Percentiles rank a stretch among this genome's conserved stretches.
These are phyloP conservation scores for Metarhizium sp. DNA, from an alignment of 2,329 filamentous ascomycete species.

Conservation along the genomic window DNA sequence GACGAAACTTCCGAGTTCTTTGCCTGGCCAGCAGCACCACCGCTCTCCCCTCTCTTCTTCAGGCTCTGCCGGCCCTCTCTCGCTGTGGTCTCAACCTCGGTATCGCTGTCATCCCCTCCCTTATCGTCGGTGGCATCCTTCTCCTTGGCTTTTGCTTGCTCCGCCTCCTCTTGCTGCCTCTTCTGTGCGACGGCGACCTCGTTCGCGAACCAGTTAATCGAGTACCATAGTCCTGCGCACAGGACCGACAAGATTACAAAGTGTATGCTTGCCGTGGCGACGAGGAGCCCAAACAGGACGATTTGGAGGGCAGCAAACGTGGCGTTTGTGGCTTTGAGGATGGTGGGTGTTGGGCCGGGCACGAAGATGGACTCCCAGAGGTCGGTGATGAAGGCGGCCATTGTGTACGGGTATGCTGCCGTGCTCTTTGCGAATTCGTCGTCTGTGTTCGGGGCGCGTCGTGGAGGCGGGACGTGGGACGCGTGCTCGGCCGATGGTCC, in stretches of 20 bases:
- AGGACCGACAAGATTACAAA: slow-evolving; percentile 75
- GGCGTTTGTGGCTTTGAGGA: slow-evolving; percentile 82
- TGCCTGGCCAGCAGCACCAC: slow-evolving; percentile 13
- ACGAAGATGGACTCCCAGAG: slow-evolving; percentile 93
- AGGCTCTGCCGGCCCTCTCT: slow-evolving; percentile 20
- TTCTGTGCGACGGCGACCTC: slow-evolving; percentile 42
- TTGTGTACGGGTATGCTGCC: slow-evolving; percentile 18
- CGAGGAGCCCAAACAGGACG: slow-evolving; percentile 64
- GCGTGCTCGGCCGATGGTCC: no score
- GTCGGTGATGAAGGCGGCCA: slow-evolving; percentile 58
- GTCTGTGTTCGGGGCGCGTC: not conserved
- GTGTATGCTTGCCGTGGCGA: slow-evolving; percentile 80
- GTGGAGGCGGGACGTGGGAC: not conserved
- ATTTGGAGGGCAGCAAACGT: slow-evolving; percentile 80
- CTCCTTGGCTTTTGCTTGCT: slow-evolving; percentile 24
- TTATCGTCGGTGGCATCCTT: slow-evolving; percentile 14
- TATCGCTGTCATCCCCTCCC: slow-evolving; percentile 27
- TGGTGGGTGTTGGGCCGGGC: slow-evolving; percentile 77
- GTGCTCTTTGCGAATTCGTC: not conserved
- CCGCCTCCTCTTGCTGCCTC: slow-evolving; percentile 30
- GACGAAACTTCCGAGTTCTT: slow-evolving; percentile 17
- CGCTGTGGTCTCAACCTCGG: slow-evolving; percentile 32
- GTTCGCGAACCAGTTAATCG: slow-evolving; percentile 92
- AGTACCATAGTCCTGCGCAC: slow-evolving; percentile 77
- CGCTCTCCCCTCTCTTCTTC: slow-evolving; percentile 15